phyloP scores from a whole-genome alignment of 192 early-diverging fungal genomes.

The Chytriomyces sp. region DNA sequence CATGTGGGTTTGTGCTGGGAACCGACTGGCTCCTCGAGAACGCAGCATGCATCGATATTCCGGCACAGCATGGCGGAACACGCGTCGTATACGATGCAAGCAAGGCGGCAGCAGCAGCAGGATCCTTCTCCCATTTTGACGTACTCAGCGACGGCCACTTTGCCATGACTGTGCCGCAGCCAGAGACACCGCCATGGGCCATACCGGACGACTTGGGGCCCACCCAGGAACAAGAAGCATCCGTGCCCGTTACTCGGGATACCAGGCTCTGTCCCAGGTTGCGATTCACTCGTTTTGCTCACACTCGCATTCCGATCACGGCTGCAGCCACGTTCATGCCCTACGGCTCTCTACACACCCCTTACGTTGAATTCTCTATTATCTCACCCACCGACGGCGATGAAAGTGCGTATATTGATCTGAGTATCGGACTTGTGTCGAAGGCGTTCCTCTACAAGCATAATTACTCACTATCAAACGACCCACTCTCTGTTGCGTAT shows the following conservation, averaged over 20 bases:
- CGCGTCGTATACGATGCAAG: too few relatives aligned
- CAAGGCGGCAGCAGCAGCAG: too few relatives aligned
- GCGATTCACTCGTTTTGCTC: too few relatives aligned
- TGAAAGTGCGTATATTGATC: not conserved
- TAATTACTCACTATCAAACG: not conserved
- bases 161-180: not conserved
- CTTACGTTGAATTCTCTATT: not conserved
- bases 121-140: too few relatives aligned
- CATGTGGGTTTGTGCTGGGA: too few relatives aligned
- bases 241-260: too few relatives aligned
- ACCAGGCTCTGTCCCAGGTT: too few relatives aligned
- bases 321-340: not conserved
- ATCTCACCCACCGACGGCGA: not conserved
- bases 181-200: not conserved
- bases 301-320: too few relatives aligned
- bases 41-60: too few relatives aligned
- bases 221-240: not conserved
- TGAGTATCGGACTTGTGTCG: slow-evolving; percentile 17
- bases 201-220: not conserved
- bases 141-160: not conserved
- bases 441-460: not conserved
- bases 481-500: not conserved
- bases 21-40: too few relatives aligned
- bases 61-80: too few relatives aligned
- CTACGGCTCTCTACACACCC: not conserved